Evolutionary conservation across 257 asterid genomes (phyloP).

Genomic region (Galeopsis tetrahit): DNA sequence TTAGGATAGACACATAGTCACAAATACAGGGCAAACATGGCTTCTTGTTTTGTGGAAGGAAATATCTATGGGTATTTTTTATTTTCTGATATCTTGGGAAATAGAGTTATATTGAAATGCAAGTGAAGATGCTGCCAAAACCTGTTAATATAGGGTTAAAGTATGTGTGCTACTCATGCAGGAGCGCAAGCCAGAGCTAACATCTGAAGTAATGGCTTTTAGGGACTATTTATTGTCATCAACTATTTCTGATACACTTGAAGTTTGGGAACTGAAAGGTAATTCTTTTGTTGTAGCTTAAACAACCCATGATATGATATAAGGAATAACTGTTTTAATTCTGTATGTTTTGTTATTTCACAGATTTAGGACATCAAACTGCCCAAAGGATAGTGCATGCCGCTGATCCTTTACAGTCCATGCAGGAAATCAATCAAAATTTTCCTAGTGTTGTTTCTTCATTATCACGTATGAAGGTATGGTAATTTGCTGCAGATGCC

Average conservation of each 20-base stretch:
- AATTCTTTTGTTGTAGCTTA: constrained; percentile 33
- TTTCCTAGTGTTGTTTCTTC: constrained; percentile 96
- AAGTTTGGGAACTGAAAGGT: constrained; percentile 98
- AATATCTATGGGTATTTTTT: background rate
- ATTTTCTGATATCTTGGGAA: background rate
- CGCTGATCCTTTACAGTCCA: constrained; percentile 90
- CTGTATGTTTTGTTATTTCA: constrained; percentile 29
- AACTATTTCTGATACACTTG: constrained; percentile 84
- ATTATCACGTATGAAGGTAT: constrained; percentile 93
- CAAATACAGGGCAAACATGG: constrained; percentile 19
- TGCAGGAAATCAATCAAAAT: constrained; percentile 97
- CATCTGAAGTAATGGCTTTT: constrained; percentile 95
- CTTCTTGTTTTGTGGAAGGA: background rate
- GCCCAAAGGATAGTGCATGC: constrained; percentile 97
- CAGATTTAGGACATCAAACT: constrained; percentile 99
- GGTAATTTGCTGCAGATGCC: constrained; percentile 33
- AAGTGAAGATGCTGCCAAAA: constrained; percentile 8
- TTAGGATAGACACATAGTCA: constrained; percentile 16
- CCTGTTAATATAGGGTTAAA: constrained; percentile 28
- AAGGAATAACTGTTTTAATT: constrained; percentile 22
- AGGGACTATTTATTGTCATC: constrained; percentile 94
- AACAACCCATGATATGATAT: constrained; percentile 6
- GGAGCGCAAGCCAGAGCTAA: constrained; percentile 95
- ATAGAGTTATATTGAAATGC: background rate
- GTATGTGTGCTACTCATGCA: constrained; percentile 48